Evolutionary conservation across 1,139 yeast species (phyloP).

Genomic region (Geotrichum klebahnii): DNA sequence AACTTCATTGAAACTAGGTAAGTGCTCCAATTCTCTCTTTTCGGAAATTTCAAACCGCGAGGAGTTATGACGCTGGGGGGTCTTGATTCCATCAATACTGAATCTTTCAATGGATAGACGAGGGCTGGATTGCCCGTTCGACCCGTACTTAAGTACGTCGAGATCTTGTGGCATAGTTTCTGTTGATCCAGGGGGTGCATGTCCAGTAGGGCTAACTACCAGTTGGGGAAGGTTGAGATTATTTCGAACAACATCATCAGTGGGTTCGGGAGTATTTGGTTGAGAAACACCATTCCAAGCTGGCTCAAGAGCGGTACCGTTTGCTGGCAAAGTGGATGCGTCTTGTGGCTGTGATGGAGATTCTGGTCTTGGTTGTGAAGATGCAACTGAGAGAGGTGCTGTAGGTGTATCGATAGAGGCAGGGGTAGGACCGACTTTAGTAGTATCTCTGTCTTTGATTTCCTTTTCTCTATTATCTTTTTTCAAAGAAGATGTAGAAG

Average conservation of each 20-base stretch:
- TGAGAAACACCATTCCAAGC: neutral
- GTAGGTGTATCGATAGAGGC: neutral
- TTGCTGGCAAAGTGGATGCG: neutral
- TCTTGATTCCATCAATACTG: slow-evolving; percentile 56
- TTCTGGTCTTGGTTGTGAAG: slow-evolving; percentile 4
- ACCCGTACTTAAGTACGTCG: slow-evolving; percentile 29
- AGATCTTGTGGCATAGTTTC: slow-evolving; percentile 42
- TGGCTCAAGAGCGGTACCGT: neutral
- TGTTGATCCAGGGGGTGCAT: slow-evolving; percentile 39
- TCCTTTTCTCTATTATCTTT: slow-evolving; percentile 21
- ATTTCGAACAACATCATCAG: neutral
- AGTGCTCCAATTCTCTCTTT: slow-evolving; percentile 69
- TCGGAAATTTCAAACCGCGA: slow-evolving; percentile 79
- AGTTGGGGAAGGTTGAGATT: slow-evolving; percentile 16
- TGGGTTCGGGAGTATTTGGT: neutral
- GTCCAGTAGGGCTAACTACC: slow-evolving; percentile 24
- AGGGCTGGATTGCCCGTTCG: slow-evolving; percentile 22
- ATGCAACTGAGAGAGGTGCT: neutral
- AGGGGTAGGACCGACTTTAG: neutral
- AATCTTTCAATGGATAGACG: slow-evolving; percentile 38
- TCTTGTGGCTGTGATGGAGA: neutral
- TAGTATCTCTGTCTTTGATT: slow-evolving; percentile 16
- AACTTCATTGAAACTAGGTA: slow-evolving; percentile 89
- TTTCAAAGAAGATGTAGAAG: slow-evolving; percentile 21
- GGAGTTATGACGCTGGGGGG: slow-evolving; percentile 94